Evolutionary conservation across 495 filamentous ascomycete genomes (phyloP), one percentile per base, ranked within the genome.

Genomic region (Penicillium taxi): DNA sequence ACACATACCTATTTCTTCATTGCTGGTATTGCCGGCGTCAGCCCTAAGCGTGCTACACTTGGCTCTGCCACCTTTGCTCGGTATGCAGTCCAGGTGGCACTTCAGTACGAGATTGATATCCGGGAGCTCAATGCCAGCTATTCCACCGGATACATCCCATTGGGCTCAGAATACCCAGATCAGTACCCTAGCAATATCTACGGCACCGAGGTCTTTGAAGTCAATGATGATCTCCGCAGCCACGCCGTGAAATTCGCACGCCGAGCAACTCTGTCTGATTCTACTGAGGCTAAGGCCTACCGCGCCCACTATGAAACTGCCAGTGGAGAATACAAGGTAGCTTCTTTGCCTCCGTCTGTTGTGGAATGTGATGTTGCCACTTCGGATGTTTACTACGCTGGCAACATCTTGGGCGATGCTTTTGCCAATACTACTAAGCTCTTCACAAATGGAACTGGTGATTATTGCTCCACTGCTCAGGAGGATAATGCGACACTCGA

Each of bases 191-290:
- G 51, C 29, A 67, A 41, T 32, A 69, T 82, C 51, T 86, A 86
- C 57, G 82, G 83, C 31, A 85, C 82, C 7, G 83, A 88, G 57
- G 82, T 86, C 17, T 80, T 83, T 56, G 82, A 86, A 52, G 55
- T 86, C 21, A 85, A 81, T 56, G 66, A 68, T 15, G 64, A 66
- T 5, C 69, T 86, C 1, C 73, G 77, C 13, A 56, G 71, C 18
- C 47, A 70, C 4, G 81, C 78, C 1, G 74, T 67, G 15, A 34
- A 45, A 7, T 76, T 80, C 32, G 82, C 82, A 1, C 45, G 50
- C 17, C 63, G 56, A 6, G 80, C 75, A 0, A 68, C 59, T 0
- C 58, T 86, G 5, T 67, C 64, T 29, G 80, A 85, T 45, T 69
- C 68, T 21, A 32, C 51, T 4, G 55, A 47, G 3, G 74, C 78